A percentile compares a stretch with the other conserved stretches of the same genome.
These are phyloP conservation scores for Amesomyces nigricolor DNA, from an alignment of 2,329 filamentous ascomycete genomes.

Conservation along the genomic window DNA sequence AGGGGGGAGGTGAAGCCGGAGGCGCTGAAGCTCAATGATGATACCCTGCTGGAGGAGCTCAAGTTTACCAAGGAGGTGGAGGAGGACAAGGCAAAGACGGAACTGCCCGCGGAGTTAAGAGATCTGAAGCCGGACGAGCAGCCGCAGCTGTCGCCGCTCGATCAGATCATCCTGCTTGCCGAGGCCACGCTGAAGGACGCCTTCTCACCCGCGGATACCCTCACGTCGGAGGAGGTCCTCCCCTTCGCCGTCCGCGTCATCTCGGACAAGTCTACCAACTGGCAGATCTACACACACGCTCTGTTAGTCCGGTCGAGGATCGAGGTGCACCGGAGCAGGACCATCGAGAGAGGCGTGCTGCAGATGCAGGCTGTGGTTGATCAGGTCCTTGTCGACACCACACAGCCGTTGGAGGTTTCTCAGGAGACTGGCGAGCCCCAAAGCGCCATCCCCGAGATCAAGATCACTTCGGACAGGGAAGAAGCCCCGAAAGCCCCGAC, in stretches of 20 bases:
- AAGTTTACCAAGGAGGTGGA: slow-evolving; percentile 58
- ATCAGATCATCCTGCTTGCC: slow-evolving; percentile 85
- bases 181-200: slow-evolving; percentile 87
- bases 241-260: slow-evolving; percentile 88
- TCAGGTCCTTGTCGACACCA: slow-evolving; percentile 84
- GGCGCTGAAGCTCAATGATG: slow-evolving; percentile 77
- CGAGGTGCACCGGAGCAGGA: slow-evolving; percentile 80
- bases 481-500: slow-evolving; percentile 22
- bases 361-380: slow-evolving; percentile 95
- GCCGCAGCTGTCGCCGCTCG: slow-evolving; percentile 72
- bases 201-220: slow-evolving; percentile 70
- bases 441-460: slow-evolving; percentile 40
- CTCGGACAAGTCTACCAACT: slow-evolving; percentile 84
- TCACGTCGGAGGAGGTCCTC: slow-evolving; percentile 89
- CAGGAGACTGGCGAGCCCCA: slow-evolving; percentile 27
- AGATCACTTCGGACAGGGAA: slow-evolving; percentile 37
- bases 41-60: slow-evolving; percentile 85
- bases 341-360: slow-evolving; percentile 80
- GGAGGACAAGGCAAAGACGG: slow-evolving; percentile 35
- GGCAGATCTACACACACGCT: slow-evolving; percentile 96
- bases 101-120: slow-evolving; percentile 56
- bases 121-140: slow-evolving; percentile 71
- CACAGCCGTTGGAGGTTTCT: slow-evolving; percentile 29
- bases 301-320: slow-evolving; percentile 84
- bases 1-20: slow-evolving; percentile 45